A percentile compares a stretch with the other conserved stretches of the same genome.
These are phyloP conservation scores for Hypoxylon perforatum DNA, from an alignment of 495 filamentous ascomycete species.

Conservation along the genomic window DNA sequence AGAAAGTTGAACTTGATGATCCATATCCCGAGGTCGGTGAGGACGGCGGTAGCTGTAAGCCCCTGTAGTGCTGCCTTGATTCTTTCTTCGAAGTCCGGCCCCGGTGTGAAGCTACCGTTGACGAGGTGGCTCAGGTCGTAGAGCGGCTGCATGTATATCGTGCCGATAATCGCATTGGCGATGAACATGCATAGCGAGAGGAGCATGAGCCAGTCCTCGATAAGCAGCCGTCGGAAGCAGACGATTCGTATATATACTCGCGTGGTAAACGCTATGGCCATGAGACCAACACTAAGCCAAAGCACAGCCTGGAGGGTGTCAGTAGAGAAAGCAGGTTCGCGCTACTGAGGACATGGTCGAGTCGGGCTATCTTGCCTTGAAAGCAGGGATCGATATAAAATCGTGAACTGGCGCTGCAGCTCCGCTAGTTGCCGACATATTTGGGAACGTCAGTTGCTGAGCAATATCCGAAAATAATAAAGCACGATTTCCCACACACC, in stretches of 20 bases:
- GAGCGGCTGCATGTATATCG: background rate
- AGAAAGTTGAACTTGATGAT: constrained; percentile 48
- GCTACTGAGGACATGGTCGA: too few relatives aligned
- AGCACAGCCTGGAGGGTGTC: too few relatives aligned
- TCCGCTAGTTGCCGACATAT: too few relatives aligned
- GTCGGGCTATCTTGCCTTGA: too few relatives aligned
- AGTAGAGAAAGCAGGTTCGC: too few relatives aligned
- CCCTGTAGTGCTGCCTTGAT: background rate
- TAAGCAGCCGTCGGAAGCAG: constrained; percentile 2
- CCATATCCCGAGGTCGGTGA: constrained; percentile 20
- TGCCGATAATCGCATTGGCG: background rate
- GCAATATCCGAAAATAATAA: too few relatives aligned
- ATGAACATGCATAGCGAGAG: constrained; percentile 3
- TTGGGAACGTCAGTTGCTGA: too few relatives aligned
- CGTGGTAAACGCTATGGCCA: too few relatives aligned
- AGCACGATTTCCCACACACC: too few relatives aligned
- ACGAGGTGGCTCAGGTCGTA: background rate
- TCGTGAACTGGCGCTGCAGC: too few relatives aligned
- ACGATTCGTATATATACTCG: constrained; percentile 1
- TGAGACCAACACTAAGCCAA: too few relatives aligned
- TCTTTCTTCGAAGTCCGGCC: background rate
- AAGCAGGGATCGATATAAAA: too few relatives aligned
- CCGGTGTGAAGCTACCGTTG: background rate
- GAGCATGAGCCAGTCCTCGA: constrained; percentile 21
- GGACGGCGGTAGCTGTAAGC: background rate